phyloP scores from a whole-genome alignment of 805 yeast species.

The Nakazawaea anatomiae region DNA sequence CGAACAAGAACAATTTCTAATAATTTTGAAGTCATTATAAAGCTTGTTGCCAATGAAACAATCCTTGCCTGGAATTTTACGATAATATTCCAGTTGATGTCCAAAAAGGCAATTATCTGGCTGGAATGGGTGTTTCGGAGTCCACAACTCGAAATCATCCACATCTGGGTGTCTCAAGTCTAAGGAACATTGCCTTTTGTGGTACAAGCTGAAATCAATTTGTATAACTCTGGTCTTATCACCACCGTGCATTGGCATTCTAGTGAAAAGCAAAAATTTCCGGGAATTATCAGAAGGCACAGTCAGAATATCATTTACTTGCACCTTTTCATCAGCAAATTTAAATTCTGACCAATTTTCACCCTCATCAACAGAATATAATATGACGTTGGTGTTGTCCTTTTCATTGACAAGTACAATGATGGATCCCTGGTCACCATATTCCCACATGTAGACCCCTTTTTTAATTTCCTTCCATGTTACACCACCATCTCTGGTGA shows the following conservation, averaged over 20 bases:
- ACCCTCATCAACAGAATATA: slow-evolving; percentile 76
- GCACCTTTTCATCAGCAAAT: slow-evolving; percentile 56
- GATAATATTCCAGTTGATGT: slow-evolving; percentile 52
- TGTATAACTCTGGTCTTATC: slow-evolving; percentile 45
- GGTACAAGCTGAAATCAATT: slow-evolving; percentile 49
- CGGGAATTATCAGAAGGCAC: slow-evolving; percentile 83
- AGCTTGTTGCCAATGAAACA: slow-evolving; percentile 62
- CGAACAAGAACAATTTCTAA: slow-evolving; percentile 73
- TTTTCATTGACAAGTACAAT: slow-evolving; percentile 62
- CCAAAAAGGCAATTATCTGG: slow-evolving; percentile 59
- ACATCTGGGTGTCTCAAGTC: slow-evolving; percentile 35
- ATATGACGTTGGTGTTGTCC: slow-evolving; percentile 51
- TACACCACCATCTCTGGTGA: slow-evolving; percentile 81
- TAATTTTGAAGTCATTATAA: slow-evolving; percentile 46
- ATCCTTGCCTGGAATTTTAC: slow-evolving; percentile 55
- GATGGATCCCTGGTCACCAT: slow-evolving; percentile 87
- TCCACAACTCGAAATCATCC: slow-evolving; percentile 59
- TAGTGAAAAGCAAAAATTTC: slow-evolving; percentile 63
- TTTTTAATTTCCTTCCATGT: slow-evolving; percentile 75
- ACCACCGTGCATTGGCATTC: slow-evolving; percentile 39
- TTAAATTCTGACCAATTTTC: slow-evolving; percentile 60
- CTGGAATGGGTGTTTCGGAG: slow-evolving; percentile 50
- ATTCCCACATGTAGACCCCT: slow-evolving; percentile 85
- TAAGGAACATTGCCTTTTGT: slow-evolving; percentile 42
- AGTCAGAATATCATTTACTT: slow-evolving; percentile 69